Conservation (phyloP, 169 alveolate species). For the Cystoisospora suis region DNA sequence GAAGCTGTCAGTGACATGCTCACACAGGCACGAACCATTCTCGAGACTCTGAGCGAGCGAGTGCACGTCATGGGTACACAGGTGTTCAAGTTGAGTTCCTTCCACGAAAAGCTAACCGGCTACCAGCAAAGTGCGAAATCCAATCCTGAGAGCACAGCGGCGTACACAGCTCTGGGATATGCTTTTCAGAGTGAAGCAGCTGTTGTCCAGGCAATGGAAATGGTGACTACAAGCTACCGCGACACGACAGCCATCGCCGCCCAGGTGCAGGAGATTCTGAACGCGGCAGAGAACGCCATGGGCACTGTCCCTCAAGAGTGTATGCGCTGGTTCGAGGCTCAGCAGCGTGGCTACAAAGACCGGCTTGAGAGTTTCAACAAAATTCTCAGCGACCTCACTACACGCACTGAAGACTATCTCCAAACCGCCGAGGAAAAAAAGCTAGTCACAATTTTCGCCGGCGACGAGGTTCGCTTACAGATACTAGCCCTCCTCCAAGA, state of each 20-base stretch:
- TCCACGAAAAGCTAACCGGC: neutral
- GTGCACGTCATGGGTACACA: neutral
- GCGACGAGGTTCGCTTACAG: constrained; percentile 16
- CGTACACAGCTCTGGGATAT: neutral
- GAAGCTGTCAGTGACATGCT: neutral
- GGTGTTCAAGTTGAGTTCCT: neutral
- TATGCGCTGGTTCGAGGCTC: neutral
- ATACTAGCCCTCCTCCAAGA: neutral
- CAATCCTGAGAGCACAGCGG: neutral
- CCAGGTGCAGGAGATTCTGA: constrained; percentile 15
- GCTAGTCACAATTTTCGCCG: neutral
- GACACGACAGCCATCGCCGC: neutral
- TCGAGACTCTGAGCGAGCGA: neutral
- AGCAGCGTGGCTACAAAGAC: constrained; percentile 8
- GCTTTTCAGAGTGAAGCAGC: constrained; percentile 27
- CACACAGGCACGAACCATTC: neutral
- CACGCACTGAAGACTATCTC: neutral
- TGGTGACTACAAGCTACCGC: neutral
- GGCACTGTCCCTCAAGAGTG: neutral
- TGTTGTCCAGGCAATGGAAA: neutral
- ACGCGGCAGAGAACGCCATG: neutral
- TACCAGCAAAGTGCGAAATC: neutral
- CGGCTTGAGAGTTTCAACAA: neutral
- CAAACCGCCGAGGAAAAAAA: constrained; percentile 27
- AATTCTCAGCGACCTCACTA: neutral